These are phyloP conservation scores for Lepidium didymum DNA, from an alignment of 345 rosid species.

Conservation along the genomic window DNA sequence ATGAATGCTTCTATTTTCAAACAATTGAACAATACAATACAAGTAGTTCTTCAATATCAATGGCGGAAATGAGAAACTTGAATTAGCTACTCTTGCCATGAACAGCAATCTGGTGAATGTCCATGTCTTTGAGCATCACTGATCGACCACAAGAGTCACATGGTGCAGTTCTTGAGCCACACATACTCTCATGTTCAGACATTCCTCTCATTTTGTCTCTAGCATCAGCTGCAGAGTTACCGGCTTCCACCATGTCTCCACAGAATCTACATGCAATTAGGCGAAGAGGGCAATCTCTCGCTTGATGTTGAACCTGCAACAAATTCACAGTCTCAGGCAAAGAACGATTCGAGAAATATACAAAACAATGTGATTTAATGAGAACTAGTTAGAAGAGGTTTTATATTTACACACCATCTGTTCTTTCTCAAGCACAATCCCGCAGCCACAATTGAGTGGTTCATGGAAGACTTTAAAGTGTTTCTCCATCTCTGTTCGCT, in stretches of 20 bases:
- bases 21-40: not conserved
- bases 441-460: conserved; percentile 76
- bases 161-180: conserved; percentile 91
- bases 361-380: not conserved
- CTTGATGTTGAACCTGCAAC: conserved; percentile 76
- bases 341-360: not conserved
- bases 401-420: conserved; percentile 53
- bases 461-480: conserved; percentile 90
- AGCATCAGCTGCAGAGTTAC: conserved; percentile 54
- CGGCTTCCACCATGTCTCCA: conserved; percentile 94
- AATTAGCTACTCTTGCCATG: conserved; percentile 58
- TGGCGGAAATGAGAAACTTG: not conserved
- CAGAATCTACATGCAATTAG: conserved; percentile 77
- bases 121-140: conserved; percentile 96
- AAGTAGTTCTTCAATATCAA: not conserved
- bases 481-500: conserved; percentile 75
- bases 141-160: conserved; percentile 95
- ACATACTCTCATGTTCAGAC: conserved; percentile 84
- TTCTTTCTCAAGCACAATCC: conserved; percentile 71
- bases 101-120: conserved; percentile 85
- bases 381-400: not conserved
- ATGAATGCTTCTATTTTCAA: conserved; percentile 14
- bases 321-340: not conserved
- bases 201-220: conserved; percentile 85
- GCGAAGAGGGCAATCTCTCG: conserved; percentile 59